Conservation (phyloP, 176 grass and related monocot genomes). For the Aegilops sharonensis region DNA sequence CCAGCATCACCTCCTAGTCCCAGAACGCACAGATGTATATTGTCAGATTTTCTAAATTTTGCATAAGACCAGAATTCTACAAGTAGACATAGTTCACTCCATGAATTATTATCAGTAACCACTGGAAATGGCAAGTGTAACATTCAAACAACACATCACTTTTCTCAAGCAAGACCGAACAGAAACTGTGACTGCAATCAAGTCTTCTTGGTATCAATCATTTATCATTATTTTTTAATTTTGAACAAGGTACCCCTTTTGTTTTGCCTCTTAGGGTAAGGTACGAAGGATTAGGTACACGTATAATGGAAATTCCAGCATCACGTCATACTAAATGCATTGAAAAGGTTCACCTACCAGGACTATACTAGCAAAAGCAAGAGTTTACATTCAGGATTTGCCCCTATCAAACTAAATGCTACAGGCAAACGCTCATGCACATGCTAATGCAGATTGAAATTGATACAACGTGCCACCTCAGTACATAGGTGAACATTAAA, state of each 20-base stretch:
- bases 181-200: too few species aligned
- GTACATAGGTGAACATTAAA: neutral
- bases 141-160: too few species aligned
- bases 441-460: neutral
- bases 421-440: too few species aligned
- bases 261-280: neutral
- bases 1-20: slow-evolving; percentile 16
- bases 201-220: too few species aligned
- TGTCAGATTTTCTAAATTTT: neutral
- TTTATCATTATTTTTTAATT: too few species aligned
- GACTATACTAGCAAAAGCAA: neutral
- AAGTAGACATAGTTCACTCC: neutral
- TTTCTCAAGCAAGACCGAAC: too few species aligned
- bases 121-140: too few species aligned
- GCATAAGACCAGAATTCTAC: neutral
- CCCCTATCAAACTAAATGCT: too few species aligned
- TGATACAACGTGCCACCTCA: neutral
- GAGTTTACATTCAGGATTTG: neutral
- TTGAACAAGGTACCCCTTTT: too few species aligned
- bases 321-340: neutral
- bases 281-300: neutral
- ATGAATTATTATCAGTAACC: too few species aligned
- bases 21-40: neutral
- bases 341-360: neutral
- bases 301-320: neutral